phyloP scores from a whole-genome alignment of 331 rosid species.

The Telfairia occidentalis region DNA sequence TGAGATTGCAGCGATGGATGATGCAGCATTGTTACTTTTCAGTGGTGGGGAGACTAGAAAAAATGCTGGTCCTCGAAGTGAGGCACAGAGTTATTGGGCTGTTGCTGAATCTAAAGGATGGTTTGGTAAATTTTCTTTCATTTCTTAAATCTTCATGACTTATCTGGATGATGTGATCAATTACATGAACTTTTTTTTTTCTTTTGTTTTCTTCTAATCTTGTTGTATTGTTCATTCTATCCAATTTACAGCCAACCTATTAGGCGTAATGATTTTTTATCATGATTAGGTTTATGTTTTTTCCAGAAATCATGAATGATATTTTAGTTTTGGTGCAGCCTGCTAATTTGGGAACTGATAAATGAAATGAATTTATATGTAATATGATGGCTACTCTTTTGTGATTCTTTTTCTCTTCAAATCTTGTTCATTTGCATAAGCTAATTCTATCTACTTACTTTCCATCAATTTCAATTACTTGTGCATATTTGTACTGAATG shows the following conservation, averaged over 20 bases:
- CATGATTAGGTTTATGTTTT: not conserved
- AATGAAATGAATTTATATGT: not conserved
- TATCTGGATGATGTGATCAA: not conserved
- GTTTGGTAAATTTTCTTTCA: slow-evolving; percentile 57
- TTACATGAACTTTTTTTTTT: not conserved
- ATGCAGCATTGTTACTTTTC: slow-evolving; percentile 55
- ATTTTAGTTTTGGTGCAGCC: not conserved
- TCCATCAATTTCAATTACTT: not conserved
- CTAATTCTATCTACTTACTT: not conserved
- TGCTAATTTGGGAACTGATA: not conserved
- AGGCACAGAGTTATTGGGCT: slow-evolving; percentile 97
- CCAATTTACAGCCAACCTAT: not conserved
- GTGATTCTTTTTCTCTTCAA: not conserved
- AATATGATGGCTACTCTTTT: not conserved
- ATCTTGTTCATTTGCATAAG: not conserved
- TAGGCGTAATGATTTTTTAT: not conserved
- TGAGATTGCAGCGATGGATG: slow-evolving; percentile 46
- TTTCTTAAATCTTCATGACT: slow-evolving; percentile 4
- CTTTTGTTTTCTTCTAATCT: not conserved
- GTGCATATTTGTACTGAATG: not conserved
- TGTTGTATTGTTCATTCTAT: not conserved
- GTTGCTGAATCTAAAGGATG: slow-evolving; percentile 74
- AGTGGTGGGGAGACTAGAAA: slow-evolving; percentile 93
- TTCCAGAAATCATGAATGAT: not conserved
- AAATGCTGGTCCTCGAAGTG: slow-evolving; percentile 87